A percentile compares a stretch with the other conserved stretches of the same genome.
Evolutionary conservation across 2,329 filamentous ascomycete species (phyloP).

Genomic region (Aspergillus clavatus): DNA sequence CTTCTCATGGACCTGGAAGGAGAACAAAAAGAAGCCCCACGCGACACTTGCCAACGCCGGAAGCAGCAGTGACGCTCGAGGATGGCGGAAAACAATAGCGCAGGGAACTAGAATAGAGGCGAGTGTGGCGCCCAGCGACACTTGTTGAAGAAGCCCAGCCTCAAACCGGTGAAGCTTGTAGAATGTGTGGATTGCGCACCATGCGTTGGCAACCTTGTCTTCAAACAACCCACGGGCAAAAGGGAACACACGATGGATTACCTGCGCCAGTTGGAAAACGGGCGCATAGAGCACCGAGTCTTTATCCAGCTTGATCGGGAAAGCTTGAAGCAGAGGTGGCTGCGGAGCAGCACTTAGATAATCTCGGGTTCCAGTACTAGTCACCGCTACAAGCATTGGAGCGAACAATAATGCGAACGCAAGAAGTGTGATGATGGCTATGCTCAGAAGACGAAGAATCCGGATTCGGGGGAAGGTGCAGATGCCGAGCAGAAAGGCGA

Average conservation of each 20-base stretch:
- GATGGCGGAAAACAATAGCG: conserved; percentile 70
- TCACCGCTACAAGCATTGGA: conserved; percentile 67
- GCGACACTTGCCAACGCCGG: conserved; percentile 76
- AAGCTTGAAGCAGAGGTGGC: conserved; percentile 54
- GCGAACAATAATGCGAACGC: conserved; percentile 72
- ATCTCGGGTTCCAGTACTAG: conserved; percentile 64
- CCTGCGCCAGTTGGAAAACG: conserved; percentile 73
- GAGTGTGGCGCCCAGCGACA: conserved; percentile 70
- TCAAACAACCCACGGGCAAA: conserved; percentile 95
- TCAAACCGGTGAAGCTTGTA: conserved; percentile 80
- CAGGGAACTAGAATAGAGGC: conserved; percentile 74
- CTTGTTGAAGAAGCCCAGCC: conserved; percentile 65
- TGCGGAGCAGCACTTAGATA: conserved; percentile 59
- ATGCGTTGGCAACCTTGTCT: conserved; percentile 98
- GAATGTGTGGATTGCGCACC: conserved; percentile 87
- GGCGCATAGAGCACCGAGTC: conserved; percentile 68
- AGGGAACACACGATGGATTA: conserved; percentile 89
- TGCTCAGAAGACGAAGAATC: conserved; percentile 63
- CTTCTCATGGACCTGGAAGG: conserved; percentile 98
- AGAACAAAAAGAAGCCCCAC: conserved; percentile 97
- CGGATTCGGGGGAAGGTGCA: conserved; percentile 74
- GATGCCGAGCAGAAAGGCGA: conserved; percentile 82
- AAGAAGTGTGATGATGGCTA: conserved; percentile 66
- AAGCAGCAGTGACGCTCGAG: conserved; percentile 70
- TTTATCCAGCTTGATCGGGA: conserved; percentile 57